Evolutionary conservation across 2,329 filamentous ascomycete species (phyloP).

Genomic region (Alternaria burnsii): DNA sequence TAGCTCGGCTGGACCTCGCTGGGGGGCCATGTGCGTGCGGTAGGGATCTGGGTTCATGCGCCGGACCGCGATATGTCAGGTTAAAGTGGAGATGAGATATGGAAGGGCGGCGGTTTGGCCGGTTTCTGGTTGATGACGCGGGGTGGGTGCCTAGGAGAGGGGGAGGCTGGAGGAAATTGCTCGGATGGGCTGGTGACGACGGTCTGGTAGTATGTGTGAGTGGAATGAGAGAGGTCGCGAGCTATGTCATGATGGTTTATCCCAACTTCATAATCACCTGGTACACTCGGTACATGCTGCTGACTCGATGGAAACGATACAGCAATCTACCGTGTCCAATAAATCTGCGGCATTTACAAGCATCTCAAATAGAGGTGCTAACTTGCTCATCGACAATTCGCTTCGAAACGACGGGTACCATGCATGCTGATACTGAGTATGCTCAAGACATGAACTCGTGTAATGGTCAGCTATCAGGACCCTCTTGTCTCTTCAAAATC

Average conservation of each 20-base stretch:
- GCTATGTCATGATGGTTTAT: neutral
- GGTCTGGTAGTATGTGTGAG: neutral
- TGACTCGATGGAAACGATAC: neutral
- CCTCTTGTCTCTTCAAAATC: neutral
- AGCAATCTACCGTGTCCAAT: neutral
- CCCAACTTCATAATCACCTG: neutral
- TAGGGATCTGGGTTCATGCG: conserved; percentile 6
- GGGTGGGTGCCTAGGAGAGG: neutral
- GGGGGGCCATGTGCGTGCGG: conserved; percentile 1
- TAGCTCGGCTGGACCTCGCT: conserved; percentile 5
- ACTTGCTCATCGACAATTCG: neutral
- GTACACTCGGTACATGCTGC: neutral
- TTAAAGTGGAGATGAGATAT: conserved; percentile 3
- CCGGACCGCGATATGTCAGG: conserved; percentile 7
- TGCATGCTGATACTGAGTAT: neutral
- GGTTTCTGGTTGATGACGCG: conserved; percentile 3
- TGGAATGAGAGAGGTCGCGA: neutral
- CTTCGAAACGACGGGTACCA: neutral
- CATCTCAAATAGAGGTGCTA: neutral
- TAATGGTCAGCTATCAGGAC: neutral
- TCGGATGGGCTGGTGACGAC: neutral
- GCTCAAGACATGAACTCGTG: neutral
- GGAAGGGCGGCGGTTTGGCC: neutral
- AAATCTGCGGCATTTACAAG: neutral
- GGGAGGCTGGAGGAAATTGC: neutral